Evolutionary conservation across 2,329 filamentous ascomycete genomes (phyloP), one percentile per base, ranked within the genome.

Genomic region (Talaromyces sp.): DNA sequence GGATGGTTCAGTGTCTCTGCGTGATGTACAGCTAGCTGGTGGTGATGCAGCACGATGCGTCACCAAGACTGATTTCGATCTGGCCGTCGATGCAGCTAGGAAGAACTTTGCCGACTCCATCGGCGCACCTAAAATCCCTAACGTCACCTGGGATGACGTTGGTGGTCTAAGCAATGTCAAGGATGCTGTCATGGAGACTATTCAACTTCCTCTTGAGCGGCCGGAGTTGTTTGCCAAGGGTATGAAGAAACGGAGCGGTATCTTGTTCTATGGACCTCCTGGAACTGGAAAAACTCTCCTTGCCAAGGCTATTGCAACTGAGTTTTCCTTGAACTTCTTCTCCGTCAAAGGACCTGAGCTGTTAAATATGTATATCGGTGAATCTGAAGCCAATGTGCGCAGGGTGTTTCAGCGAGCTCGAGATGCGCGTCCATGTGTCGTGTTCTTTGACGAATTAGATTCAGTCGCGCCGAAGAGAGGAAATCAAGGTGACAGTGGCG

Each of bases 201-300:
- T 98, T 60, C 93, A 97, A 74, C 82, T 98, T 39, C 95, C 93
- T 0, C 84, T 98, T 1, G 91, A 96, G 66, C 84, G 93, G 9
- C 93, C 93, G 0, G 95, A 98, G 75, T 84, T 98, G 1, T 98
- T 98, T 71, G 93, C 93, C 35, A 96, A 93, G 80, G 95, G 93
- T 57, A 95, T 98, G 89, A 97, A 97, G 84, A 98, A 98, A 80
- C 88, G 93, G 46, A 96, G 93, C 74, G 95, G 95, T 90, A 95
- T 99, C 66, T 84, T 99, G 69, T 99, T 99, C 84, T 99, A 97
- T 74, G 96, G 95, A 66, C 95, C 96, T 64, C 95, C 95, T 68
- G 95, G 95, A 91, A 99, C 95, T 72, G 95, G 95, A 92, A 99
- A 99, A 85, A 99, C 95, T 58, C 86, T 99, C 80, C 90, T 99